Evolutionary conservation across 1,284 basidiomycete species (phyloP).

Genomic region (Pyrrhoderma noxium): DNA sequence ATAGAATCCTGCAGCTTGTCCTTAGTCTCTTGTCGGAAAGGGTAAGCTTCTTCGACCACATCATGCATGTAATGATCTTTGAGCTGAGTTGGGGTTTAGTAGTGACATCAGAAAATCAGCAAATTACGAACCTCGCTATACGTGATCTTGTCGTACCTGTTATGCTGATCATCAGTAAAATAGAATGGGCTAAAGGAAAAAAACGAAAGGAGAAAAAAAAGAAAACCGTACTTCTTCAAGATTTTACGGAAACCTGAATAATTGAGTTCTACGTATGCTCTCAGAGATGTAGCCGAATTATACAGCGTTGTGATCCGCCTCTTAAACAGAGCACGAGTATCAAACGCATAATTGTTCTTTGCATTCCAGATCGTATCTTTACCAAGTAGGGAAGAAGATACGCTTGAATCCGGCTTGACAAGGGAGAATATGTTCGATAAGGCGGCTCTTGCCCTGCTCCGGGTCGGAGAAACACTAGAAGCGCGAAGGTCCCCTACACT

Average conservation of each 20-base stretch:
- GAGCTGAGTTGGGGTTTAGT: slow-evolving; percentile 37
- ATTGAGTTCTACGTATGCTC: slow-evolving; percentile 93
- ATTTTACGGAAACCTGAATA: slow-evolving; percentile 95
- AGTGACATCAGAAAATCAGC: neutral
- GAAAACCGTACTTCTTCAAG: slow-evolving; percentile 71
- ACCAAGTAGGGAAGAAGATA: slow-evolving; percentile 33
- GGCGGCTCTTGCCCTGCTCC: slow-evolving; percentile 25
- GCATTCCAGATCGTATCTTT: slow-evolving; percentile 71
- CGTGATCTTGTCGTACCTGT: slow-evolving; percentile 91
- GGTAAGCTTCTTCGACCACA: slow-evolving; percentile 60
- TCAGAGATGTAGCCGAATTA: slow-evolving; percentile 75
- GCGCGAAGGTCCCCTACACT: slow-evolving; percentile 13
- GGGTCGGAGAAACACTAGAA: slow-evolving; percentile 34
- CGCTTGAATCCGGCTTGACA: slow-evolving; percentile 39
- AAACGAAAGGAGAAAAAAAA: slow-evolving; percentile 9
- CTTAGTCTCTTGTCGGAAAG: slow-evolving; percentile 63
- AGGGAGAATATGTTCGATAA: slow-evolving; percentile 43
- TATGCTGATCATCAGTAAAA: neutral
- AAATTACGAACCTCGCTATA: slow-evolving; percentile 51
- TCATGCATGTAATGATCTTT: slow-evolving; percentile 79
- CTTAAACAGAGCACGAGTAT: slow-evolving; percentile 87
- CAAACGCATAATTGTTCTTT: slow-evolving; percentile 79
- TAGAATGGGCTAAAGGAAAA: neutral
- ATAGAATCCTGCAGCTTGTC: slow-evolving; percentile 60
- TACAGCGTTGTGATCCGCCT: slow-evolving; percentile 86